Conservation (phyloP, 768 basidiomycete species). For the Pleurotus citrinopileatus region DNA sequence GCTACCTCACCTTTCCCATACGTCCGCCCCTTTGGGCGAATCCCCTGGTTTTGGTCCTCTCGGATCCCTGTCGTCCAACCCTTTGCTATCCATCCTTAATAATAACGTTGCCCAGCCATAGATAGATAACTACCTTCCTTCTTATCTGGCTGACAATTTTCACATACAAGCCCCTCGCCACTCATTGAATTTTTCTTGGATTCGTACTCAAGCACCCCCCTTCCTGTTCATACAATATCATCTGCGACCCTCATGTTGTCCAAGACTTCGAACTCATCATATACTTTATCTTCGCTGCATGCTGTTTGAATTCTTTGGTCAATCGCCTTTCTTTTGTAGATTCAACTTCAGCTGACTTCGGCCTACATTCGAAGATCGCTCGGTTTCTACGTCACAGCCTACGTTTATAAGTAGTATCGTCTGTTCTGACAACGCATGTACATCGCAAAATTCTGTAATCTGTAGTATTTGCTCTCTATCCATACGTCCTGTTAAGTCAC, state of each 20-base stretch:
- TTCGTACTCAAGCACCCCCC: not conserved
- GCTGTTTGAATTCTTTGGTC: not conserved
- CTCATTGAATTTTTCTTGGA: not conserved
- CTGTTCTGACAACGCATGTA: conserved; percentile 5
- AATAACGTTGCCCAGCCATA: conserved; percentile 9
- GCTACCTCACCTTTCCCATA: too few species aligned
- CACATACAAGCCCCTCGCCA: not conserved
- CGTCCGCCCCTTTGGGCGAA: not conserved
- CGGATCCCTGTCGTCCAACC: not conserved
- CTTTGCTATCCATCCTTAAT: conserved; percentile 24
- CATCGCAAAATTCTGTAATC: conserved; percentile 9
- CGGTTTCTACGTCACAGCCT: not conserved
- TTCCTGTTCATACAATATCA: conserved; percentile 1
- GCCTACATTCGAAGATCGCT: not conserved
- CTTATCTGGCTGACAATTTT: not conserved
- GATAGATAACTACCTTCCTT: not conserved
- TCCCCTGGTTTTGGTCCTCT: conserved; percentile 1
- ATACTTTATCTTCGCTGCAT: conserved; percentile 9
- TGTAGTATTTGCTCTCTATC: conserved; percentile 6
- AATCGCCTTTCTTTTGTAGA: not conserved
- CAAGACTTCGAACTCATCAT: not conserved
- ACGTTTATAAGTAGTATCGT: not conserved
- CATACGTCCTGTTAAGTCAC: not conserved
- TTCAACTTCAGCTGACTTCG: not conserved
- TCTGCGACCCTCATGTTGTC: not conserved